Evolutionary conservation across 73 alveolate species (phyloP).

Genomic region (Paramecium sonneborni): DNA sequence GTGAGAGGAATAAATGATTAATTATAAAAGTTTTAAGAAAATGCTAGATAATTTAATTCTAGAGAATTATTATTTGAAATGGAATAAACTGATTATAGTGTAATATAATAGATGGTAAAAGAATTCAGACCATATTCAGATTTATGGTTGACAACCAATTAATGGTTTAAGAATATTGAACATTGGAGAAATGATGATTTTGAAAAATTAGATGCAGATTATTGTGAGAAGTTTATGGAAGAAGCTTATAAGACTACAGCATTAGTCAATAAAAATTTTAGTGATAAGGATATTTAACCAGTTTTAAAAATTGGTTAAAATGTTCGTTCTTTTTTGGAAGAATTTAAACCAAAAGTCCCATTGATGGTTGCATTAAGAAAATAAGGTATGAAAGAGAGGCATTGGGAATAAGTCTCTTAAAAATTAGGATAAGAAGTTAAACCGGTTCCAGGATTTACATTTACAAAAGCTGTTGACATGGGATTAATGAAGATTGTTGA

Average conservation of each 20-base stretch:
- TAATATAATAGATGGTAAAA: constrained; percentile 87
- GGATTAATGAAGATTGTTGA: constrained; percentile 94
- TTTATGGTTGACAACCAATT: constrained; percentile 87
- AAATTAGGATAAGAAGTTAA: constrained; percentile 94
- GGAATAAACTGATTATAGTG: constrained; percentile 94
- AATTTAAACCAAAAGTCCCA: constrained; percentile 93
- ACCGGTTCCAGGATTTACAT: constrained; percentile 90
- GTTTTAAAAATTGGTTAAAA: constrained; percentile 44
- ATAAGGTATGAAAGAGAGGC: constrained; percentile 98
- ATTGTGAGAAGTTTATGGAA: constrained; percentile 84
- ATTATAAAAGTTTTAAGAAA: constrained; percentile 88
- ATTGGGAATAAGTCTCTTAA: constrained; percentile 97
- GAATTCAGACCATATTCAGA: constrained; percentile 88
- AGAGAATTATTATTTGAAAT: constrained; percentile 94
- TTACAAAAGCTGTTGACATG: constrained; percentile 91
- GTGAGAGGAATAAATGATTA: constrained; percentile 89
- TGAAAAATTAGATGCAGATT: constrained; percentile 85
- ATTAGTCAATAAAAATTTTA: constrained; percentile 79
- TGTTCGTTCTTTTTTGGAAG: constrained; percentile 78
- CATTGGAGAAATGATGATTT: constrained; percentile 87
- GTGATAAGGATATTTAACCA: constrained; percentile 75
- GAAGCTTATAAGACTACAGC: constrained; percentile 76
- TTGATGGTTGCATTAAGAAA: constrained; percentile 91
- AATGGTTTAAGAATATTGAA: constrained; percentile 78
- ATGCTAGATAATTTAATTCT: constrained; percentile 91